Conservation (phyloP, 768 basidiomycete species). For the Phlebiopsis gigantea region DNA sequence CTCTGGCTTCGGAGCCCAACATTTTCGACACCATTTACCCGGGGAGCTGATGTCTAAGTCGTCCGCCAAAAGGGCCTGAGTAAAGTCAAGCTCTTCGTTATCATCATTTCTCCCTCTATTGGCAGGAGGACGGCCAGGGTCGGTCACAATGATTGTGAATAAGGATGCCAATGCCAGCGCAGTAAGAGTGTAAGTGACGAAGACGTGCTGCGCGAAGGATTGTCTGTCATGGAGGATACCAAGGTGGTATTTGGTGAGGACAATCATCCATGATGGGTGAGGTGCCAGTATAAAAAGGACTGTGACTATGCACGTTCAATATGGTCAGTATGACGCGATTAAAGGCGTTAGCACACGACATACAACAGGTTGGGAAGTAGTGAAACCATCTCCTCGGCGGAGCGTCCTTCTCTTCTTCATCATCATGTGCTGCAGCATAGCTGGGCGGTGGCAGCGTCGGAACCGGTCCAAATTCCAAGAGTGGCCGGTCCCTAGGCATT, state of each 20-base stretch:
- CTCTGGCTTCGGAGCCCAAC: conserved; percentile 77
- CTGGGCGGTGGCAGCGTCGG: conserved; percentile 12
- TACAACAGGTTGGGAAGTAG: conserved; percentile 54
- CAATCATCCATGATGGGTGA: conserved; percentile 66
- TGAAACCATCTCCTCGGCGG: conserved; percentile 48
- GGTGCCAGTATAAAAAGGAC: conserved; percentile 60
- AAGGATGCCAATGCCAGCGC: conserved; percentile 70
- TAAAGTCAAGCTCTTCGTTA: conserved; percentile 38
- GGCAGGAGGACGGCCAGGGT: conserved; percentile 54
- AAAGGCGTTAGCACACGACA: conserved; percentile 16
- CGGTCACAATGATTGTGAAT: conserved; percentile 64
- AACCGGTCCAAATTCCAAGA: conserved; percentile 6
- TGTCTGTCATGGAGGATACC: conserved; percentile 42
- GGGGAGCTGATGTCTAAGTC: conserved; percentile 47
- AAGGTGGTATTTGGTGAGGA: conserved; percentile 66
- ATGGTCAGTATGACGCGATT: not conserved
- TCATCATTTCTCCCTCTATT: conserved; percentile 24
- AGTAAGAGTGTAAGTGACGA: conserved; percentile 57
- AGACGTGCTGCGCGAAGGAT: conserved; percentile 48
- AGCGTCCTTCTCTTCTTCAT: conserved; percentile 30
- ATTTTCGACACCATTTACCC: conserved; percentile 72
- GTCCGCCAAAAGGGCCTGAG: conserved; percentile 53
- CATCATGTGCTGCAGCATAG: conserved; percentile 17
- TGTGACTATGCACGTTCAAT: conserved; percentile 29
- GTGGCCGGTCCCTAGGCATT: conserved; percentile 11